Evolutionary conservation across 306 rosid species (phyloP), one percentile per base, ranked within the genome.

Genomic region (Citrullus amarus): DNA sequence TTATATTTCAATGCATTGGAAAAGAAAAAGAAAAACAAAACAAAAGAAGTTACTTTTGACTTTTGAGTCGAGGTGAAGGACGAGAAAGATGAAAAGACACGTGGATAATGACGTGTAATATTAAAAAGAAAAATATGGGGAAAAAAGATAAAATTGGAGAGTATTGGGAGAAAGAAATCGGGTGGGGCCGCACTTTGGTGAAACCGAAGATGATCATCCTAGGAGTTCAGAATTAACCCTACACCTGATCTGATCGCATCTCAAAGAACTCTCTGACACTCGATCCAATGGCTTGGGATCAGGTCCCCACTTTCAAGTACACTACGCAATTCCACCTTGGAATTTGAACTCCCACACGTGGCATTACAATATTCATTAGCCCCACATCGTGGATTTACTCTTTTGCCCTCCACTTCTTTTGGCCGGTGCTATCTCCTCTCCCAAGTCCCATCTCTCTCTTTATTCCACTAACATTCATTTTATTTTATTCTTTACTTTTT

Each of bases 151-250:
- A 70, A 70, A 25, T 70, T 12, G 18, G 54, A 18, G 74, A 22
- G 12, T 34, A 3, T 9, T 28, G 58, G 41, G 41, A 44, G 36
- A 70, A 48, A 72, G 25, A 8, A 72, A 44, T 69, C 75, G 6
- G 8, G 59, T 72, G 77, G 77, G 77, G 41, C 77, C 77, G 77
- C 3, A 48, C 14, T 46, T 70, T 48, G 59, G 77, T 72, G 59
- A 72, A 72, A 72, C 77, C 59, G 43, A 72, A 72, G 77, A 72
- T 48, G 77, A 72, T 72, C 59, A 15, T 72, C 59, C 77, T 48
- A 6, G 77, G 43, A 48, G 8, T 25, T 18, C 76, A 28, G 22
- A 28, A 28, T 14, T 14, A 22, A 15, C 25, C 77, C 55, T 30
- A 79, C 63, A 41, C 34, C 17, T n/a, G 16, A 39, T 20, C 75